These are phyloP conservation scores for Neophaeococcomyces aloes DNA, from an alignment of 2,329 filamentous ascomycete genomes.

Conservation along the genomic window DNA sequence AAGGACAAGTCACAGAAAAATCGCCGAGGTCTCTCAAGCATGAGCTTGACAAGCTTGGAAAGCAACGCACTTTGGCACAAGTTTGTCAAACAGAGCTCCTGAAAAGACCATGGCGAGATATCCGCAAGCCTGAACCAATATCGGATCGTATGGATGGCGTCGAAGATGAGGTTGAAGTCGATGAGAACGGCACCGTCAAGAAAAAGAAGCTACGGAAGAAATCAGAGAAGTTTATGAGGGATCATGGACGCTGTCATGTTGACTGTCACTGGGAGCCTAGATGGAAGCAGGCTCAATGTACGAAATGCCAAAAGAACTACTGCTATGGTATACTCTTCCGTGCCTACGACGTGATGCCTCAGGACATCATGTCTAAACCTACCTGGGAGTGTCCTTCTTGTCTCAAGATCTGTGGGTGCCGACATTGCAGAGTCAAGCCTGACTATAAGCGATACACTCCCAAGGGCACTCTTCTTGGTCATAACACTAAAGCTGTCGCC, in stretches of 20 bases:
- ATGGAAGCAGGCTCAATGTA: constrained; percentile 78
- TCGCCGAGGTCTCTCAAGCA: constrained; percentile 62
- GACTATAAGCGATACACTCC: constrained; percentile 73
- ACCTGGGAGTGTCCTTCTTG: constrained; percentile 88
- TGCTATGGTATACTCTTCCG: constrained; percentile 91
- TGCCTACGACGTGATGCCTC: constrained; percentile 81
- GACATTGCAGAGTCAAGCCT: constrained; percentile 57
- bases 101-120: constrained; percentile 70
- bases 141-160: constrained; percentile 31
- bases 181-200: constrained; percentile 54
- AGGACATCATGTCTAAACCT: constrained; percentile 66
- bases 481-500: constrained; percentile 81
- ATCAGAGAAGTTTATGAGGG: constrained; percentile 40
- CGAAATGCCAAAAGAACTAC: constrained; percentile 63
- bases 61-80: constrained; percentile 72
- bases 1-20: constrained; percentile 54
- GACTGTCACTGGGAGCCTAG: constrained; percentile 68
- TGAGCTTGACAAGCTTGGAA: constrained; percentile 51
- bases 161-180: constrained; percentile 34
- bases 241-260: constrained; percentile 61
- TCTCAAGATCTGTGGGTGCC: constrained; percentile 75
- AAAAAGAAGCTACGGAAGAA: constrained; percentile 50
- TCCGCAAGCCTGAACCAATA: constrained; percentile 47
- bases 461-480: constrained; percentile 75
- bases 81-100: constrained; percentile 87